phyloP scores from a whole-genome alignment of 169 alveolate genomes.

The Perkinsus olseni region DNA sequence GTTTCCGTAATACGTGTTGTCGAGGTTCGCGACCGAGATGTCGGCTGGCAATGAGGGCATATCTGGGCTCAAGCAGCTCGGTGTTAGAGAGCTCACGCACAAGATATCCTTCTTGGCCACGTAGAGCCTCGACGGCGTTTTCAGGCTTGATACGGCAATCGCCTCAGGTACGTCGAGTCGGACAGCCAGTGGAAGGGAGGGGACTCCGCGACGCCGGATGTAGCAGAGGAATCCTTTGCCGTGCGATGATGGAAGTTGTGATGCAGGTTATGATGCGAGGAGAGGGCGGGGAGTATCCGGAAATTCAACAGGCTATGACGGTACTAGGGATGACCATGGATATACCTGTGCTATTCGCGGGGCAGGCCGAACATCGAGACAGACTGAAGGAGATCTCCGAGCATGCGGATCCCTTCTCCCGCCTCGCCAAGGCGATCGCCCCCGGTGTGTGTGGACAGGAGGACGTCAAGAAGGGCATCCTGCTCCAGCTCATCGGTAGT shows the following conservation, averaged over 20 bases:
- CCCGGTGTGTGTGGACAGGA: constrained; percentile 45
- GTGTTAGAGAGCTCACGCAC: constrained; percentile 84
- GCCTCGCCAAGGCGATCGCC: neutral
- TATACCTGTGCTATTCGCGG: neutral
- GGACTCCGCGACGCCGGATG: neutral
- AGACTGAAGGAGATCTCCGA: neutral
- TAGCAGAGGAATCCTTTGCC: neutral
- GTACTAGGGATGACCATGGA: neutral
- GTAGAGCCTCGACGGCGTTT: constrained; percentile 12
- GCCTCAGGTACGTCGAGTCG: neutral
- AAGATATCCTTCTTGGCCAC: constrained; percentile 77
- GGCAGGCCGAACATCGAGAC: neutral
- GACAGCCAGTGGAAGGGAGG: neutral
- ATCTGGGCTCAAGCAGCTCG: constrained; percentile 89
- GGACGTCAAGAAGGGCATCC: constrained; percentile 69
- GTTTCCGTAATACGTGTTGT: neutral
- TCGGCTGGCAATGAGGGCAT: constrained; percentile 42
- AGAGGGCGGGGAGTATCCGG: neutral
- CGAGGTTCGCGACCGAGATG: neutral
- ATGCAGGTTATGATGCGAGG: neutral
- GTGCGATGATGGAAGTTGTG: neutral
- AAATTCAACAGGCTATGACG: neutral
- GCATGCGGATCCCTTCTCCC: neutral
- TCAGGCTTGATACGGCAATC: neutral
- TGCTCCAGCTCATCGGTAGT: constrained; percentile 51